phyloP scores from a whole-genome alignment of 139 green algal species.

The Closterium sp. region DNA sequence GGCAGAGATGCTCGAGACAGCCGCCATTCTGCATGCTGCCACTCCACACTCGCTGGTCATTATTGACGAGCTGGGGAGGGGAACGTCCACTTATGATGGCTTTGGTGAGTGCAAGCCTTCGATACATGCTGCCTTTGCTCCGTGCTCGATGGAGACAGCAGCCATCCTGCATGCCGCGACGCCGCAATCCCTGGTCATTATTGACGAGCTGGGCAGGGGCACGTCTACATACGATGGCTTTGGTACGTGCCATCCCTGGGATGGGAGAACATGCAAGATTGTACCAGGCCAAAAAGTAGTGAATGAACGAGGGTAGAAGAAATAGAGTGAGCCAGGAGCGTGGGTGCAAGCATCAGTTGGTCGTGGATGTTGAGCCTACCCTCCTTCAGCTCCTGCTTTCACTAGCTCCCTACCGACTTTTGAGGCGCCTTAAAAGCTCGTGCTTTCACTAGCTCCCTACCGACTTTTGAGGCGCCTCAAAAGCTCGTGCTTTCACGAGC shows the following conservation, averaged over 20 bases:
- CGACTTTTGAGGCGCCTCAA: too few species aligned
- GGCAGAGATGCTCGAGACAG: slow-evolving; percentile 95
- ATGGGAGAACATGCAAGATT: too few species aligned
- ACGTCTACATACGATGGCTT: slow-evolving; percentile 97
- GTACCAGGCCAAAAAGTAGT: too few species aligned
- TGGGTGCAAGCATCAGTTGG: too few species aligned
- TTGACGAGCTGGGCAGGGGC: slow-evolving; percentile 94
- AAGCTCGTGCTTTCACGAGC: not conserved
- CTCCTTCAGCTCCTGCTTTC: too few species aligned
- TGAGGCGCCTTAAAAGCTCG: too few species aligned
- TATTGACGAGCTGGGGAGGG: slow-evolving; percentile 94
- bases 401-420: too few species aligned
- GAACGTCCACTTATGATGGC: slow-evolving; percentile 94
- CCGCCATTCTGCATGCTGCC: slow-evolving; percentile 57
- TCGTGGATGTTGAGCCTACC: too few species aligned
- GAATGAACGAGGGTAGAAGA: too few species aligned
- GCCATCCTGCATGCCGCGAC: slow-evolving; percentile 63
- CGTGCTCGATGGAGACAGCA: slow-evolving; percentile 76
- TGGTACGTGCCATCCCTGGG: slow-evolving; percentile 63
- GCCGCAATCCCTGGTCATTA: slow-evolving; percentile 81
- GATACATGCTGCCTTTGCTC: not conserved
- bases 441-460: too few species aligned
- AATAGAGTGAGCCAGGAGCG: too few species aligned
- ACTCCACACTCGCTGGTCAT: slow-evolving; percentile 82
- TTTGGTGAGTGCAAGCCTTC: slow-evolving; percentile 66